Base-by-base conservation (phyloP, 805 yeast genomes). In the Yarrowia hollandica region DNA sequence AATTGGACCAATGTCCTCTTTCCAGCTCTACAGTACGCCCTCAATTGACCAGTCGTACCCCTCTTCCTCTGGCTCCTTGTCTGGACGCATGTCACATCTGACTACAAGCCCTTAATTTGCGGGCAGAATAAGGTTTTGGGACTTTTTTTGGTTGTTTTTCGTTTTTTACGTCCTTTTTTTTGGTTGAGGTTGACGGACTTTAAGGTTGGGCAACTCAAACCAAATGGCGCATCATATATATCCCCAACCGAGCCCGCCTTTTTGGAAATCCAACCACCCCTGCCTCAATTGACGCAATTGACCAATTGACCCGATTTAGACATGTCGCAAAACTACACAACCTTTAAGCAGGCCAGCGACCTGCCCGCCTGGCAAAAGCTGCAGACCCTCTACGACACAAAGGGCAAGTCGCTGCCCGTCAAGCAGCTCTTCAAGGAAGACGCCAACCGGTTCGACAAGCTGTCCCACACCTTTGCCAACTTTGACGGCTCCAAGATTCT, bases 401-500 rank as follows among this genome's bases (percentile, higher is more conserved):
- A 79, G 64, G 95, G 96, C 64, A 83, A 86, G 71, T 66, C 77
- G 60, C 80, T 90, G 72, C 81, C 85, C 63, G 90, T 91, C 62
- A 82, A 81, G 71, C 86, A 85, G 42, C 94, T 88, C 67, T 94
- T 94, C 73, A 74, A 79, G 55, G 75, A 80, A 66, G 97, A 94
- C 74, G 72, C 88, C 19, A 68, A 79, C 62, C 84, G 99, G 73
- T 90, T 85, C 69, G 80, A 76, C 63, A 90, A 88, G 74, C 85
- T 79, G 72, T 82, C 94, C 65, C 82, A 82, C 71, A 84, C 88
- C 61, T 90, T 90, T 75, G 77, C 77, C 67, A 94, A 92, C 79
- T 87, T 71, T 73, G 97, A 92, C 71, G 90, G 86, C 48, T 87
- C 96, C 60, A 79, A 90, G 77, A 88, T 94, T 71, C 77, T 92